phyloP scores from a whole-genome alignment of 805 yeast species.

The Kockiozyma suomiensis region DNA sequence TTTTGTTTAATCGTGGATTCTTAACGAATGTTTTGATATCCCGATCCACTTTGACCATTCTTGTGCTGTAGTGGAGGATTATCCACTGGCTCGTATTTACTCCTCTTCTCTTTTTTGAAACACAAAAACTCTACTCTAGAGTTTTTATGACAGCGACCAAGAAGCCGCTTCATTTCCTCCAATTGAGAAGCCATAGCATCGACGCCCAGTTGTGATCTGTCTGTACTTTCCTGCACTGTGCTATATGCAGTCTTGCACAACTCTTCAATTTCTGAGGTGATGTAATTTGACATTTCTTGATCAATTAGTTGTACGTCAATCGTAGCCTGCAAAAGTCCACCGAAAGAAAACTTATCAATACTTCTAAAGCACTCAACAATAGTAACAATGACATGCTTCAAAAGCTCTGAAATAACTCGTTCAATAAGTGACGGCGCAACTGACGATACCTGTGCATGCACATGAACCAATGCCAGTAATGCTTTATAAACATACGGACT shows the following conservation, averaged over 20 bases:
- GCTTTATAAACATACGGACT: conserved; percentile 54
- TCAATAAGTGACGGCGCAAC: conserved; percentile 53
- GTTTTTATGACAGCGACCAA: conserved; percentile 23
- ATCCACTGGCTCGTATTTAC: neutral
- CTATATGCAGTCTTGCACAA: conserved; percentile 26
- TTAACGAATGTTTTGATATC: neutral
- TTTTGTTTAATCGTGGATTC: neutral
- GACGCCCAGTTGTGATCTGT: conserved; percentile 18
- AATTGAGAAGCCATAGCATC: conserved; percentile 27
- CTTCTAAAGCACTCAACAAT: conserved; percentile 48
- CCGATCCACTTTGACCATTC: neutral
- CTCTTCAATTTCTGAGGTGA: conserved; percentile 23
- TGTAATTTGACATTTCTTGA: conserved; percentile 29
- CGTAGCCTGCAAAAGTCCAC: conserved; percentile 54
- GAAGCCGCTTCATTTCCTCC: conserved; percentile 31
- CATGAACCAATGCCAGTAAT: conserved; percentile 52
- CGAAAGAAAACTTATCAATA: conserved; percentile 50
- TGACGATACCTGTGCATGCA: conserved; percentile 55
- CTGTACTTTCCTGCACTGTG: conserved; percentile 32
- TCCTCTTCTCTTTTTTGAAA: conserved; percentile 20
- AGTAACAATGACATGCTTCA: conserved; percentile 46
- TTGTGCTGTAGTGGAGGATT: neutral
- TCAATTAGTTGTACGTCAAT: conserved; percentile 57
- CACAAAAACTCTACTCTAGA: conserved; percentile 31
- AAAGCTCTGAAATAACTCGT: conserved; percentile 51